These are phyloP conservation scores for Lophium mytilinum DNA, from an alignment of 495 filamentous ascomycete species.

Conservation along the genomic window DNA sequence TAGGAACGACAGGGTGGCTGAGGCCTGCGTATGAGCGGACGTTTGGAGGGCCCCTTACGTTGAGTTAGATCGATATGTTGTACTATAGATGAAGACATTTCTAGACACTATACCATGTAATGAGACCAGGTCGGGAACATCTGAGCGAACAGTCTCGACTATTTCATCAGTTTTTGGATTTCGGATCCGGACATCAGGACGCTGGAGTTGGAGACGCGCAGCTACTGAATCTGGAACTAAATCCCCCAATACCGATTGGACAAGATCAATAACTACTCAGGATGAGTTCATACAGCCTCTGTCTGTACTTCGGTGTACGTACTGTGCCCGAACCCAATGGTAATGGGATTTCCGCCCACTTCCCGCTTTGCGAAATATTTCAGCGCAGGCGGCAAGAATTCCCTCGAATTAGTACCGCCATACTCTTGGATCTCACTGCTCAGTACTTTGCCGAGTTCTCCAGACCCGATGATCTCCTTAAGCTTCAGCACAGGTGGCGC, in stretches of 20 bases:
- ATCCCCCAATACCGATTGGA: slow-evolving; percentile 7
- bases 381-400: slow-evolving; percentile 2
- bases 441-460: slow-evolving; percentile 11
- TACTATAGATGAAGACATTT: too few relatives aligned
- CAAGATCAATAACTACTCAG: slow-evolving; percentile 6
- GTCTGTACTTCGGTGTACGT: background rate
- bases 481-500: background rate
- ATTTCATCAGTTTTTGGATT: background rate
- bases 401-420: background rate
- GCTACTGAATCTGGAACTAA: background rate
- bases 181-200: background rate
- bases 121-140: slow-evolving; percentile 9
- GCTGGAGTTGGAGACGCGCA: slow-evolving; percentile 7
- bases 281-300: too few relatives aligned
- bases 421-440: slow-evolving; percentile 6
- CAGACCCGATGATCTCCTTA: slow-evolving; percentile 7
- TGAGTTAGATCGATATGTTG: background rate
- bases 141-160: background rate
- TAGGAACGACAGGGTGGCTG: background rate
- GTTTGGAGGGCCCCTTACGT: background rate
- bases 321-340: slow-evolving; percentile 13
- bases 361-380: slow-evolving; percentile 12
- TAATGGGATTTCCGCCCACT: slow-evolving; percentile 12
- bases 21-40: too few relatives aligned
- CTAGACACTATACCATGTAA: slow-evolving; percentile 1